These are phyloP conservation scores for Sporothrix pallida DNA, from an alignment of 2,329 filamentous ascomycete genomes.

Conservation along the genomic window DNA sequence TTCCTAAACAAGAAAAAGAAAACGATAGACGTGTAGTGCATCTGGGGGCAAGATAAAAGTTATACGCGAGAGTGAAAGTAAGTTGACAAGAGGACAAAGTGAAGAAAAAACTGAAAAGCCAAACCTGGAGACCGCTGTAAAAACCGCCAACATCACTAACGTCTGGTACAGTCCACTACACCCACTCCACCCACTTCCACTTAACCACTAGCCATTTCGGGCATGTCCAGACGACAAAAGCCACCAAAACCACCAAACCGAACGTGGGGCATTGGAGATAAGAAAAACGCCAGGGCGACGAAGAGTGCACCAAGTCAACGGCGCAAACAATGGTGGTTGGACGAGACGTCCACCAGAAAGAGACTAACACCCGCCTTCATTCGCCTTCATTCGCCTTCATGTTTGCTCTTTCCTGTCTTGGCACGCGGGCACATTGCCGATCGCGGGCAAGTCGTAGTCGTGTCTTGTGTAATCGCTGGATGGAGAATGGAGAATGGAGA, in stretches of 20 bases:
- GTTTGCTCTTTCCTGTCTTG: neutral
- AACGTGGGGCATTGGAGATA: conserved; percentile 33
- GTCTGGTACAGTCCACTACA: neutral
- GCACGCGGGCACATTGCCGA: neutral
- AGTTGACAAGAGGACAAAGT: neutral
- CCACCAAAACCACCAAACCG: neutral
- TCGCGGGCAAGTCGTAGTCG: conserved; percentile 2
- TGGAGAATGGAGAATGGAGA: neutral
- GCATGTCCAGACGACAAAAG: conserved; percentile 33
- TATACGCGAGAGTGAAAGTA: neutral
- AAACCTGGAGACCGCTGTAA: neutral
- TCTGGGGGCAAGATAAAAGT: neutral
- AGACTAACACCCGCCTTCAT: neutral
- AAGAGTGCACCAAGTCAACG: neutral
- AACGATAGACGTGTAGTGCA: neutral
- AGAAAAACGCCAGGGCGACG: conserved; percentile 13
- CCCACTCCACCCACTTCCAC: neutral
- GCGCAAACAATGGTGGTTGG: neutral
- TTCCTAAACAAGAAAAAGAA: conserved; percentile 3
- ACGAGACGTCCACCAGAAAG: neutral
- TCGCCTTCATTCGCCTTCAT: neutral
- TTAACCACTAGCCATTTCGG: conserved; percentile 5
- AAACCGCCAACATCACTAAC: neutral
- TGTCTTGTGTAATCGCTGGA: neutral
- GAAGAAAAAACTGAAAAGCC: neutral